phyloP scores from a whole-genome alignment of 345 rosid species.

The Crucihimalaya himalaica region DNA sequence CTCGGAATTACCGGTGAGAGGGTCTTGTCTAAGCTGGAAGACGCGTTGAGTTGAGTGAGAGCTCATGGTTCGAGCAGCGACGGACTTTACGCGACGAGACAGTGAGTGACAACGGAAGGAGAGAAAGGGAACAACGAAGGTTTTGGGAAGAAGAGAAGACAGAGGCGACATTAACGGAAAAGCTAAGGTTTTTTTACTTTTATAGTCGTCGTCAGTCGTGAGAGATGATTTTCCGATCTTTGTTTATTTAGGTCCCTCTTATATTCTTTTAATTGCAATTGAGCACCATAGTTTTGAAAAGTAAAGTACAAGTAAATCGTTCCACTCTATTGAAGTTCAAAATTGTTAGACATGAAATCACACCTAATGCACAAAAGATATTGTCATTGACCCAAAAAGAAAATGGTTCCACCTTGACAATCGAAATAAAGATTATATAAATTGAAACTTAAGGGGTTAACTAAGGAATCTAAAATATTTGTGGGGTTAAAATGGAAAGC shows the following conservation, averaged over 20 bases:
- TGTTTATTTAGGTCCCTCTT: background rate
- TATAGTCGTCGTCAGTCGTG: background rate
- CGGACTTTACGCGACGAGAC: slow-evolving; percentile 6
- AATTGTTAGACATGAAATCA: too few relatives aligned
- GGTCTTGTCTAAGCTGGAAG: slow-evolving; percentile 45
- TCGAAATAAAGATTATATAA: too few relatives aligned
- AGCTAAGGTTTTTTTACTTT: background rate
- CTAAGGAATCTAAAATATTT: background rate
- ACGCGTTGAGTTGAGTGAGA: slow-evolving; percentile 33
- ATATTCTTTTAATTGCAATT: background rate
- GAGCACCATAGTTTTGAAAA: background rate
- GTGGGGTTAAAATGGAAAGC: background rate
- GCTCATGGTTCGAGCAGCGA: slow-evolving; percentile 33
- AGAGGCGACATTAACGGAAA: slow-evolving; percentile 25
- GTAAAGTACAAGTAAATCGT: too few relatives aligned
- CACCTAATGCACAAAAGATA: too few relatives aligned
- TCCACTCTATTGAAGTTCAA: too few relatives aligned
- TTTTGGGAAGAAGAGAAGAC: slow-evolving; percentile 23
- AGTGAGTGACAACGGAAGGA: slow-evolving; percentile 7
- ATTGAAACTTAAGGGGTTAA: background rate
- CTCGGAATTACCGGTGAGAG: slow-evolving; percentile 42
- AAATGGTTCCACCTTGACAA: too few relatives aligned
- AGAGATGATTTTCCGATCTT: background rate
- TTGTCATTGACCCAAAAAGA: too few relatives aligned
- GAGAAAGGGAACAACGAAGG: slow-evolving; percentile 3